Evolutionary conservation across 352 stramenopile species (phyloP), one percentile per base, ranked within the genome.

Genomic region (Globisporangium paddicum): DNA sequence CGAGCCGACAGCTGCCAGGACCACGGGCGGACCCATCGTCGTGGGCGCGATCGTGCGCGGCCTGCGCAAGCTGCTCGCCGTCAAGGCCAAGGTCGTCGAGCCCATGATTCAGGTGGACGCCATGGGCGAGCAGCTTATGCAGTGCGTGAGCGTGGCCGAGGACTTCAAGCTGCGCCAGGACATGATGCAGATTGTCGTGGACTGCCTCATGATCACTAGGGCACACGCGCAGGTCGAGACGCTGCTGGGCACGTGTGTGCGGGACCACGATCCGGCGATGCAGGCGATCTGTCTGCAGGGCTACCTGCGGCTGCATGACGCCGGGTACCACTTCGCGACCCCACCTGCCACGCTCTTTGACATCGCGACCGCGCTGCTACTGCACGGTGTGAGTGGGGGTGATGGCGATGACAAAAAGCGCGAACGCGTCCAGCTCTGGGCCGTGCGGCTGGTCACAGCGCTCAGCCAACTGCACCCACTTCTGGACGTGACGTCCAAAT

Each of bases 71-170:
- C 67, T 92, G 14, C 54, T 92, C 25, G 62, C 65, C 2, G 77
- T 86, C 11, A 92, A 92, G 45, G 51, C 75, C 2, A 66, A 68
- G 5, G 77, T 89, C 19, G 82, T 92, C 28, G 69, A 89, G 62
- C 79, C 82, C 32, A 92, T 92, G 82, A 87, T 92, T 64, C 79
- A 90, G 38, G 72, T 87, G 48, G 77, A 92, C 59, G 82, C 70
- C 51, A 92, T 92, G 82, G 69, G 66, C 40, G 79, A 89, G 68
- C 82, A 92, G 67, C 73, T 92, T 41, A 84, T 81, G 71, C 72
- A 89, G 63, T 90, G 79, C 56, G 72, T 87, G 59, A 92, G 77
- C 64, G 77, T 87, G 2, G 64, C 73, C 2, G 82, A 92, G 45
- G 79, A 90, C 59, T 89, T 86, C 25, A 89, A 87, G 64, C 75